phyloP scores from a whole-genome alignment of 2,329 filamentous ascomycete genomes.

The Colletotrichum simmondsii region DNA sequence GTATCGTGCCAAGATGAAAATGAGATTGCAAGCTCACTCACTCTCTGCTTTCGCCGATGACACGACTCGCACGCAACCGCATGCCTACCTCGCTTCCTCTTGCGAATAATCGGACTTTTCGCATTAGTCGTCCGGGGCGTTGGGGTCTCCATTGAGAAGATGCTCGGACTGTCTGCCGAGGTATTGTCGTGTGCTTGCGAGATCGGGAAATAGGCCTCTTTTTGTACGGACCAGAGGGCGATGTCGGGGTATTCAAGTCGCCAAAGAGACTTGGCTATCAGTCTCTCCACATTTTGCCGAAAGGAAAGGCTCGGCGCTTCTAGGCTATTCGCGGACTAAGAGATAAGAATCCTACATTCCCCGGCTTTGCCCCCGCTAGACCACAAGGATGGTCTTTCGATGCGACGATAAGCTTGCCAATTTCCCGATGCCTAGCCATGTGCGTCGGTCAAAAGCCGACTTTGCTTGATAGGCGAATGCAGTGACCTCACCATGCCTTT shows the following conservation, averaged over 20 bases:
- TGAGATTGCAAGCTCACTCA: slow-evolving; percentile 9
- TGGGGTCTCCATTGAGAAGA: slow-evolving; percentile 13
- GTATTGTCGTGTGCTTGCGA: not conserved
- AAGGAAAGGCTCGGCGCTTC: not conserved
- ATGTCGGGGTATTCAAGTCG: slow-evolving; percentile 31
- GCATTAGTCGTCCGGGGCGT: not conserved
- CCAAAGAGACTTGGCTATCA: not conserved
- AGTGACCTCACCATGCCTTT: slow-evolving; percentile 18
- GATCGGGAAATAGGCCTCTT: slow-evolving; percentile 17
- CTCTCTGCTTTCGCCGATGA: slow-evolving; percentile 32
- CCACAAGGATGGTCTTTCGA: slow-evolving; percentile 20
- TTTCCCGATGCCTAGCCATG: slow-evolving; percentile 16
- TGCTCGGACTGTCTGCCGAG: slow-evolving; percentile 1
- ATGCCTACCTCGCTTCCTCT: slow-evolving; percentile 30
- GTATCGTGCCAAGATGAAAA: not conserved
- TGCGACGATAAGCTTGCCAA: slow-evolving; percentile 10
- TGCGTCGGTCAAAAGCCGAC: slow-evolving; percentile 14
- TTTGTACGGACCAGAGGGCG: not conserved
- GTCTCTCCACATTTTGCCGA: slow-evolving; percentile 25
- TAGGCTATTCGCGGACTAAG: not conserved
- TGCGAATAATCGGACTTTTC: slow-evolving; percentile 20
- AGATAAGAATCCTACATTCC: slow-evolving; percentile 29
- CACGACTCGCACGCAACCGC: slow-evolving; percentile 33
- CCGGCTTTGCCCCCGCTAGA: slow-evolving; percentile 17
- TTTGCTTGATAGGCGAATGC: slow-evolving; percentile 28